Conservation (phyloP, 2,329 filamentous ascomycete species). For the Calycina marina region DNA sequence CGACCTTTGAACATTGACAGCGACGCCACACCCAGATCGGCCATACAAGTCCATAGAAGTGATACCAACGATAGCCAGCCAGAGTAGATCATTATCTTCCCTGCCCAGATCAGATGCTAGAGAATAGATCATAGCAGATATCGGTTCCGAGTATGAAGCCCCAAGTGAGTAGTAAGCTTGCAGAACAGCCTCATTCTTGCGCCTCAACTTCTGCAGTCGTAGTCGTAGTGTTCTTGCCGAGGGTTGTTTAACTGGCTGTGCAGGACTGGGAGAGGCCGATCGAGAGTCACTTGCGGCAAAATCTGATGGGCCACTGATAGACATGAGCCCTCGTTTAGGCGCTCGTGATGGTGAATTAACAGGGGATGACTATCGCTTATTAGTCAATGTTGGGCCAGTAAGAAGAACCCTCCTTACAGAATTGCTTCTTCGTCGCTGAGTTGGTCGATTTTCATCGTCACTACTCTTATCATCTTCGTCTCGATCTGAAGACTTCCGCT, state of each 20-base stretch:
- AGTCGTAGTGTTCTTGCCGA: constrained; percentile 60
- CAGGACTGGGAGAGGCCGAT: constrained; percentile 35
- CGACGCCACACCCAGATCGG: constrained; percentile 66
- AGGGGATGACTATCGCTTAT: constrained; percentile 38
- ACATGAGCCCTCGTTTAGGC: constrained; percentile 43
- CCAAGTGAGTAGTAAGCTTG: constrained; percentile 76
- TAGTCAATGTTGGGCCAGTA: constrained; percentile 8
- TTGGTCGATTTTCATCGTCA: constrained; percentile 63
- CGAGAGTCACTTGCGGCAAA: constrained; percentile 28
- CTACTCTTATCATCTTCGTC: constrained; percentile 50
- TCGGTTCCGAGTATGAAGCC: constrained; percentile 84
- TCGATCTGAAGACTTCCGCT: constrained; percentile 63
- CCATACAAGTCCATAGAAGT: constrained; percentile 90
- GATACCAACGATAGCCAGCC: constrained; percentile 88
- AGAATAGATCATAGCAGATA: constrained; percentile 88
- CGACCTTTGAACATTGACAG: constrained; percentile 43
- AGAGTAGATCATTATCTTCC: constrained; percentile 91
- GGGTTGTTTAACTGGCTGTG: constrained; percentile 42
- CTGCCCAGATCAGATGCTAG: constrained; percentile 87
- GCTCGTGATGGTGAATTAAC: constrained; percentile 53
- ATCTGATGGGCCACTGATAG: constrained; percentile 32
- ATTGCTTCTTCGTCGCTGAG: constrained; percentile 74
- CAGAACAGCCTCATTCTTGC: constrained; percentile 62
- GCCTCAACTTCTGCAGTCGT: constrained; percentile 58
- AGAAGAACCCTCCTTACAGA: constrained; percentile 41